These are phyloP conservation scores for Trichoderma sp. DNA, from an alignment of 2,329 filamentous ascomycete species.

Conservation along the genomic window DNA sequence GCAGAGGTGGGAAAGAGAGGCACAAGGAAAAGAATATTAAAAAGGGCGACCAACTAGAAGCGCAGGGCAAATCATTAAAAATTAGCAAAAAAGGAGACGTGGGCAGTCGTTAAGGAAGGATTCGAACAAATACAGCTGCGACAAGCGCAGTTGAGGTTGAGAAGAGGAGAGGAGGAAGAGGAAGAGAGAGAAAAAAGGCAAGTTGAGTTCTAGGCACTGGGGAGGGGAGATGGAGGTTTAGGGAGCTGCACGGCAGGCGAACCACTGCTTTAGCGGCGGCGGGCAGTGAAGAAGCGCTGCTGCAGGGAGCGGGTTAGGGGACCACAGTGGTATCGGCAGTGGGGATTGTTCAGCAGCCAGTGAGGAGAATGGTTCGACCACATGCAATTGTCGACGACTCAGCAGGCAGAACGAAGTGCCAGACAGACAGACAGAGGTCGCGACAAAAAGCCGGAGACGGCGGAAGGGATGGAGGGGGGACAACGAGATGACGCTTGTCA, in stretches of 20 bases:
- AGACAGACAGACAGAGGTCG: neutral
- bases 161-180: neutral
- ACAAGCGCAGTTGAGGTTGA: slow-evolving; percentile 15
- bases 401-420: neutral
- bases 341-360: neutral
- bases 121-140: slow-evolving; percentile 5
- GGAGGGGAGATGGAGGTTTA: neutral
- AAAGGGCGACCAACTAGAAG: slow-evolving; percentile 16
- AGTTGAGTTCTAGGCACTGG: neutral
- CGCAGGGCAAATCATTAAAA: slow-evolving; percentile 20
- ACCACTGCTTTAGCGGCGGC: slow-evolving; percentile 4
- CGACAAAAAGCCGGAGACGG: neutral
- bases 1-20: neutral
- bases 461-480: neutral
- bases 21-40: slow-evolving; percentile 2
- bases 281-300: neutral
- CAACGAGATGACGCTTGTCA: slow-evolving; percentile 8
- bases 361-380: slow-evolving; percentile 1
- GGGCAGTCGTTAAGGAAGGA: slow-evolving; percentile 13
- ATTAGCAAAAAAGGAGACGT: slow-evolving; percentile 18
- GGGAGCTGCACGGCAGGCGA: neutral
- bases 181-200: neutral
- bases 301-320: slow-evolving; percentile 5
- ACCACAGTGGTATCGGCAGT: slow-evolving; percentile 10
- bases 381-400: slow-evolving; percentile 9